A percentile compares a stretch with the other conserved stretches of the same genome.
Evolutionary conservation across 768 basidiomycete genomes (phyloP).

Genomic region (Chalciporus piperatus): DNA sequence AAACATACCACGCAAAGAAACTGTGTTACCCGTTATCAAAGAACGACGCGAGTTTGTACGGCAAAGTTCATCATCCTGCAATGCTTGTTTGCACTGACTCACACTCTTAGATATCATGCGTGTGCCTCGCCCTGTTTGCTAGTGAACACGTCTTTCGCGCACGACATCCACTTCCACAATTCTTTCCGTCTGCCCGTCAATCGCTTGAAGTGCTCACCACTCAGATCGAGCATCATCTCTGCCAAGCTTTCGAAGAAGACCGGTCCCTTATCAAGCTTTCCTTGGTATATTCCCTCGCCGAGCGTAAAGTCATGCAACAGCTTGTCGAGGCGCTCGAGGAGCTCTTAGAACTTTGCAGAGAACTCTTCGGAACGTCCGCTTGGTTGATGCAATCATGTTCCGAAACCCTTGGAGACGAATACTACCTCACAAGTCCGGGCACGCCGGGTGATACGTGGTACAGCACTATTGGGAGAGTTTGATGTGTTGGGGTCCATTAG

Average conservation of each 20-base stretch:
- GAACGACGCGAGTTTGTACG: constrained; percentile 44
- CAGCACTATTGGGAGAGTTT: constrained; percentile 29
- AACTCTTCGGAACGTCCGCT: constrained; percentile 43
- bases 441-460: constrained; percentile 17
- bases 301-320: constrained; percentile 39
- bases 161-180: constrained; percentile 47
- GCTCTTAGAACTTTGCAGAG: constrained; percentile 38
- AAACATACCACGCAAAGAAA: constrained; percentile 44
- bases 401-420: background rate
- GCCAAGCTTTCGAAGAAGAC: constrained; percentile 23
- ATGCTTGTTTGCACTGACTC: background rate
- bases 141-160: constrained; percentile 47
- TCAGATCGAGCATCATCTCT: constrained; percentile 35
- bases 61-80: background rate
- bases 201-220: constrained; percentile 36
- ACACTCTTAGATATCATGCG: constrained; percentile 36
- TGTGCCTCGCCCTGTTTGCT: constrained; percentile 47
- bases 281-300: constrained; percentile 42
- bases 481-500: background rate
- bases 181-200: constrained; percentile 44
- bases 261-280: constrained; percentile 35
- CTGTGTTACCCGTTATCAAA: constrained; percentile 36
- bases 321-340: constrained; percentile 43
- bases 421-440: background rate
- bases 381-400: constrained; percentile 34